Evolutionary conservation across 2,329 filamentous ascomycete species (phyloP).

Genomic region (Penicillium sp.): DNA sequence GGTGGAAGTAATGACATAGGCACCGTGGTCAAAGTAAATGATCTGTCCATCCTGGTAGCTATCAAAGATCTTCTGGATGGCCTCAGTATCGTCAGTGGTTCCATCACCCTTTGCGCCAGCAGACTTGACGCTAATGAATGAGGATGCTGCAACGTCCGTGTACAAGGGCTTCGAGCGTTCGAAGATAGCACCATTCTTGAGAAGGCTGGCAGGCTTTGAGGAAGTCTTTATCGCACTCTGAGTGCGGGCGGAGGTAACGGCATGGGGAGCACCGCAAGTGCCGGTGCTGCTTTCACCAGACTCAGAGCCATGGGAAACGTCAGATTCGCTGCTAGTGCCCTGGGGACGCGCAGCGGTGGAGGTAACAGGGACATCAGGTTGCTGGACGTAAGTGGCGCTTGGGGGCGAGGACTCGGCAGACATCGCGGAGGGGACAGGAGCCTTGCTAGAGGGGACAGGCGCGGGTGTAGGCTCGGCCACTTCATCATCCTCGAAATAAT

Average conservation of each 20-base stretch:
- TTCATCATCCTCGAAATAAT: conserved; percentile 1
- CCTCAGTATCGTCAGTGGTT: conserved; percentile 77
- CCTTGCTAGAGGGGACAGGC: conserved; percentile 9
- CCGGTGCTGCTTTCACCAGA: conserved; percentile 16
- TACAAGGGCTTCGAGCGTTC: conserved; percentile 90
- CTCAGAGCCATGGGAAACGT: conserved; percentile 7
- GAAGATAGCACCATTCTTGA: conserved; percentile 68
- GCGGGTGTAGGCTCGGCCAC: conserved; percentile 7
- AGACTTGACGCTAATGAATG: conserved; percentile 80
- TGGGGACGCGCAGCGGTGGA: conserved; percentile 12
- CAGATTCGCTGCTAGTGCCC: conserved; percentile 9
- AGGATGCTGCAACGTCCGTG: conserved; percentile 61
- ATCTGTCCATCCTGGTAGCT: conserved; percentile 59
- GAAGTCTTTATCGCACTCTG: conserved; percentile 60
- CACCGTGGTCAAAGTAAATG: conserved; percentile 64
- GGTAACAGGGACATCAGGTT: conserved; percentile 6
- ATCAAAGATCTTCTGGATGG: conserved; percentile 76
- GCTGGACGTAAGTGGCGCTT: not conserved
- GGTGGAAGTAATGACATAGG: conserved; percentile 61
- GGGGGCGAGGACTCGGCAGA: not conserved
- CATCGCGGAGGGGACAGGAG: conserved; percentile 6
- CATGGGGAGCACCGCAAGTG: conserved; percentile 30
- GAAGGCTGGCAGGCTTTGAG: conserved; percentile 65
- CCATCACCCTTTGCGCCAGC: conserved; percentile 87
- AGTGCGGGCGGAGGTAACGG: conserved; percentile 44